Evolutionary conservation across 768 basidiomycete species (phyloP).

Genomic region (Tylopilus balloui): DNA sequence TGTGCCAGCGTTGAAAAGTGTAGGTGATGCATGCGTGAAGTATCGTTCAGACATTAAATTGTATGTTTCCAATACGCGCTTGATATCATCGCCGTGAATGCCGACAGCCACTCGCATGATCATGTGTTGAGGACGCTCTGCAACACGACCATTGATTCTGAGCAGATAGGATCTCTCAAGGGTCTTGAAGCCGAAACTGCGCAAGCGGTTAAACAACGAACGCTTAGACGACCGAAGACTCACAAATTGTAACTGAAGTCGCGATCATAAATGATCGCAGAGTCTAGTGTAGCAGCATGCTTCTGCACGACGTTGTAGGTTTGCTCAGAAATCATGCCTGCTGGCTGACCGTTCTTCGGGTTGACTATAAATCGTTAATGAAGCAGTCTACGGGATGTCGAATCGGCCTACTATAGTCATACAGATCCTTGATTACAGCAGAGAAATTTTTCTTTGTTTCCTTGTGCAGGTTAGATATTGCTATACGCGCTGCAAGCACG

Average conservation of each 20-base stretch:
- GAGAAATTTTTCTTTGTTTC: conserved; percentile 98
- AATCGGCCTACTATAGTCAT: conserved; percentile 68
- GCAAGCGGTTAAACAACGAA: neutral
- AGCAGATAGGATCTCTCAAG: conserved; percentile 97
- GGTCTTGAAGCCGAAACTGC: conserved; percentile 98
- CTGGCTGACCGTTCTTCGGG: conserved; percentile 84
- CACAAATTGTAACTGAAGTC: conserved; percentile 97
- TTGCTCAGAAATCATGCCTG: conserved; percentile 89
- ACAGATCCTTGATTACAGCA: conserved; percentile 85
- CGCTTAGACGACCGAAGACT: conserved; percentile 24
- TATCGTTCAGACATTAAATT: conserved; percentile 97
- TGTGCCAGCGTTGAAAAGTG: conserved; percentile 96
- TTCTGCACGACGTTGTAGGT: conserved; percentile 78
- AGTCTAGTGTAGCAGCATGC: conserved; percentile 80
- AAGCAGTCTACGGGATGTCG: neutral
- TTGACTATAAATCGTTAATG: conserved; percentile 54
- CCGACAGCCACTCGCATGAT: conserved; percentile 99
- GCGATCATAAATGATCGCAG: conserved; percentile 95
- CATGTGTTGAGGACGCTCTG: conserved; percentile 97
- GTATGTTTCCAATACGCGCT: conserved; percentile 86
- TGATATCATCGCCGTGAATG: conserved; percentile 87
- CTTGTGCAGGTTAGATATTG: conserved; percentile 98
- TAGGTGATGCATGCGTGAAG: conserved; percentile 98
- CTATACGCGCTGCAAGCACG: conserved; percentile 95
- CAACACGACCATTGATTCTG: conserved; percentile 88